These are phyloP conservation scores for Bryoglossum gracile DNA, from an alignment of 495 filamentous ascomycete genomes.

Conservation along the genomic window DNA sequence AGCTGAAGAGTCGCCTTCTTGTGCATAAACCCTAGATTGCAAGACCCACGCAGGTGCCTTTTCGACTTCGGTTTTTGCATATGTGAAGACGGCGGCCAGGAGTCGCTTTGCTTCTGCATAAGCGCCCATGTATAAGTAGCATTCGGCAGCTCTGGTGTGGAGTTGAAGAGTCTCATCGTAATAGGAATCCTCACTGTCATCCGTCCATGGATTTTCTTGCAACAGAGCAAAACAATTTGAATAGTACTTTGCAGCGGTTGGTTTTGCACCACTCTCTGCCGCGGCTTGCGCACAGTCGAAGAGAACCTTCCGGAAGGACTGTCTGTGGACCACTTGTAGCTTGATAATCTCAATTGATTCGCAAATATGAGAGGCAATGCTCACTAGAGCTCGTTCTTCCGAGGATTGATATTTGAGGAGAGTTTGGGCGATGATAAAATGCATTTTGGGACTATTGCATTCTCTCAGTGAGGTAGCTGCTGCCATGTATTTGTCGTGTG, in stretches of 20 bases:
- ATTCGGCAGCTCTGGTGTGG: slow-evolving; percentile 71
- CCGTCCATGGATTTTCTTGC: slow-evolving; percentile 71
- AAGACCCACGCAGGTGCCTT: slow-evolving; percentile 75
- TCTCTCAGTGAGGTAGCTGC: slow-evolving; percentile 65
- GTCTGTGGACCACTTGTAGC: slow-evolving; percentile 46
- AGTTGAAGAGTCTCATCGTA: slow-evolving; percentile 80
- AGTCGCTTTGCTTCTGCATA: slow-evolving; percentile 55
- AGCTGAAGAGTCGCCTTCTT: slow-evolving; percentile 57
- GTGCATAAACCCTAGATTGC: slow-evolving; percentile 66
- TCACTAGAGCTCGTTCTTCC: slow-evolving; percentile 53
- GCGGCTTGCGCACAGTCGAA: slow-evolving; percentile 70
- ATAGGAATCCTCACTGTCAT: slow-evolving; percentile 58
- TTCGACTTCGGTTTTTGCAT: slow-evolving; percentile 60
- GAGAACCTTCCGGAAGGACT: slow-evolving; percentile 62
- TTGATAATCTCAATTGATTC: slow-evolving; percentile 66
- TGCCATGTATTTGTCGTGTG: slow-evolving; percentile 75
- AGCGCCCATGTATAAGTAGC: slow-evolving; percentile 66
- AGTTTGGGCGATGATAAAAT: slow-evolving; percentile 74
- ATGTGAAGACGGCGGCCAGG: slow-evolving; percentile 54
- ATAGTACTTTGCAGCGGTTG: slow-evolving; percentile 73
- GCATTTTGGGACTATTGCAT: slow-evolving; percentile 69
- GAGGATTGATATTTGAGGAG: slow-evolving; percentile 61
- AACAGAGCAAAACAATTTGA: slow-evolving; percentile 67
- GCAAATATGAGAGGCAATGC: slow-evolving; percentile 68
- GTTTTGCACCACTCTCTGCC: slow-evolving; percentile 69